A percentile compares a stretch with the other conserved stretches of the same genome.
Conservation (phyloP, 1,284 basidiomycete species). For the Bondarzewia mesenterica region DNA sequence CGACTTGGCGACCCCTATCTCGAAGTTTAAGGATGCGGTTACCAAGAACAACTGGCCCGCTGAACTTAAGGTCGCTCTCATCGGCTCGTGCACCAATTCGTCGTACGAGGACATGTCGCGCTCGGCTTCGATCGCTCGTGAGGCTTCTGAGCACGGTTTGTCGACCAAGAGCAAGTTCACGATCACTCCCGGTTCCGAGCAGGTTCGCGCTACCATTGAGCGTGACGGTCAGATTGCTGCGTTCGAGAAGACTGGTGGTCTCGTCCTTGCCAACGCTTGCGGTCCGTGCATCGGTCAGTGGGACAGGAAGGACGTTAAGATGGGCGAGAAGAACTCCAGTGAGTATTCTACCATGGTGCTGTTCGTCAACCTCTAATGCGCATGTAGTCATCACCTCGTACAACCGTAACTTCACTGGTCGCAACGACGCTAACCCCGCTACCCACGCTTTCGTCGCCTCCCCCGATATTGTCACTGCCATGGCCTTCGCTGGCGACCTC, state of each 20-base stretch:
- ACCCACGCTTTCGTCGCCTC: constrained; percentile 99
- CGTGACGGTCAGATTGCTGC: constrained; percentile 90
- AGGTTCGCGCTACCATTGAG: constrained; percentile 95
- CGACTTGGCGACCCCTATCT: constrained; percentile 92
- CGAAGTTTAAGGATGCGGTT: constrained; percentile 88
- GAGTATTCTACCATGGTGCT: constrained; percentile 1
- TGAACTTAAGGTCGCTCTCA: constrained; percentile 95
- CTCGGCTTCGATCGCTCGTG: constrained; percentile 87
- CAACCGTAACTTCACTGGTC: constrained; percentile 99
- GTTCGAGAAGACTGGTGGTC: constrained; percentile 84
- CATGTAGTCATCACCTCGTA: constrained; percentile 94
- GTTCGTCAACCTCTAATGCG: background rate
- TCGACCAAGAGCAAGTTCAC: constrained; percentile 92
- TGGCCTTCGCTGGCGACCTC: constrained; percentile 91
- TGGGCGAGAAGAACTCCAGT: constrained; percentile 95
- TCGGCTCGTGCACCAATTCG: constrained; percentile 99
- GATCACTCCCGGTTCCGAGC: constrained; percentile 97
- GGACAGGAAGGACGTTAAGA: constrained; percentile 95
- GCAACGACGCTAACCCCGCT: constrained; percentile 98
- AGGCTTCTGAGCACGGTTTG: constrained; percentile 85
- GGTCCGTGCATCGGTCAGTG: constrained; percentile 99
- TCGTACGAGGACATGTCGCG: constrained; percentile 99
- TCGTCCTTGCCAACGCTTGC: constrained; percentile 97
- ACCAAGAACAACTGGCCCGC: constrained; percentile 96
- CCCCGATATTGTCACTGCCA: constrained; percentile 95